Base-by-base conservation (phyloP, 768 basidiomycete genomes). In the Infundibulicybe gibba region DNA sequence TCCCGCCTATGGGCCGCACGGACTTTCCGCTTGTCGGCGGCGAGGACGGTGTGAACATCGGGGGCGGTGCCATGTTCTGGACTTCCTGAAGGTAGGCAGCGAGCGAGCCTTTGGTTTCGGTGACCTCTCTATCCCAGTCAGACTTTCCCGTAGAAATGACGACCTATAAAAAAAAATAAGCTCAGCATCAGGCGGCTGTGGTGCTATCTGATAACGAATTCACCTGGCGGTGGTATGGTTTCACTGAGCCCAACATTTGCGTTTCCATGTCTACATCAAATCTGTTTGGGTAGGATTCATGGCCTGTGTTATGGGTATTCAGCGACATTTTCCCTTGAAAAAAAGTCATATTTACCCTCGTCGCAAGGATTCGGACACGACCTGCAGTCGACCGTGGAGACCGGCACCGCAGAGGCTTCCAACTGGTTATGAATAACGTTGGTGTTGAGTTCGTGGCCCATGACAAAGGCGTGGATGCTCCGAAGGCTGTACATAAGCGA, bases 71-170 rank as follows among this genome's bases (percentile, higher is more conserved):
- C 11, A 66, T 46, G 37, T 51, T 46, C 49, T 65, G 61, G 30
- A 74, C 67, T 33, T 65, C 61, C 19, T 64, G 52, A 55, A 85
- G 58, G 67, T 78, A 65, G 49, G 81, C 75, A 5, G 94, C 89
- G 19, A 98, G 79, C 5, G 86, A 81, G 41, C 75, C 79, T 19
- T 75, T 68, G 20, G 79, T 85, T 48, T 84, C 78, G 2, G 87
- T 86, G 49, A 97, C 81, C 37, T 93, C 84, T 35, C 74, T 73
- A 33, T 81, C 79, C 94, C 94, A 97, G 68, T 98, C 92, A 15
- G 82, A 74, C 65, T 88, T 84, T 5, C 92, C 92, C 0, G 93
- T 95, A 1, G 90, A 94, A 44, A 97, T 88, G 31, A 97, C 72
- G 31, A 95, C 75, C 86, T 94, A 60, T 31, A 11, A 40, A n/a